Evolutionary conservation across 1,284 basidiomycete species (phyloP).

Genomic region (Entoloma clypeatum): DNA sequence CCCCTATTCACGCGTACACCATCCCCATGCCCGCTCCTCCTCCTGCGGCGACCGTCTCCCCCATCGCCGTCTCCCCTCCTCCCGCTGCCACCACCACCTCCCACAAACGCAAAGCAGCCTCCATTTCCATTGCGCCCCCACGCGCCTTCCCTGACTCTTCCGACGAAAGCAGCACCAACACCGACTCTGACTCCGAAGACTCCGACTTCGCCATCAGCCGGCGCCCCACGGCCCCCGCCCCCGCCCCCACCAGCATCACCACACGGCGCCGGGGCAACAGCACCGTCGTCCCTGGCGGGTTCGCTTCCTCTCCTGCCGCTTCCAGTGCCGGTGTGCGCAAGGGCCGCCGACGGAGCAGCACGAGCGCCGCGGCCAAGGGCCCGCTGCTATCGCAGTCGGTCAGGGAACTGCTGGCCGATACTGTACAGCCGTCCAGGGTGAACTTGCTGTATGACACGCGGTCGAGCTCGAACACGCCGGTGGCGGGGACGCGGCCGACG

Average conservation of each 20-base stretch:
- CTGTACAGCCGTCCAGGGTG: constrained; percentile 49
- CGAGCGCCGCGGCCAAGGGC: no score
- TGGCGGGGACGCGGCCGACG: constrained; percentile 50
- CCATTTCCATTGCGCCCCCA: no score
- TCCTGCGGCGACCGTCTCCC: constrained; percentile 4
- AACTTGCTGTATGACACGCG: constrained; percentile 46
- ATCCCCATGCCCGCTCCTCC: not conserved
- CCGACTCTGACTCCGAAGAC: constrained; percentile 30
- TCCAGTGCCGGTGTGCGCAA: constrained; percentile 16
- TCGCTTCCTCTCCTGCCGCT: constrained; percentile 2
- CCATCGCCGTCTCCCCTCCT: constrained; percentile 4
- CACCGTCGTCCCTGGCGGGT: constrained; percentile 1
- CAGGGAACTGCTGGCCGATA: constrained; percentile 41
- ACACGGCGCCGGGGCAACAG: constrained; percentile 19
- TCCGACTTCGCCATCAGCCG: constrained; percentile 24
- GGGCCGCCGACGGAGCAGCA: no score
- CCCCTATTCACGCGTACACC: not conserved
- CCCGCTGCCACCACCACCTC: constrained; percentile 5
- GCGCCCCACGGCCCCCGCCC: constrained; percentile 9
- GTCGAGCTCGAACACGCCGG: constrained; percentile 41
- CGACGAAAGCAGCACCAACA: constrained; percentile 30
- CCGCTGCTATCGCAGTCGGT: constrained; percentile 36
- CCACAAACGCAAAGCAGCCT: constrained; percentile 10
- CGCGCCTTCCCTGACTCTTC: constrained; percentile 13
- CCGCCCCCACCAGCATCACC: constrained; percentile 4